Evolutionary conservation across 768 basidiomycete genomes (phyloP), one percentile per base, ranked within the genome.

Genomic region (Mycena rosella): DNA sequence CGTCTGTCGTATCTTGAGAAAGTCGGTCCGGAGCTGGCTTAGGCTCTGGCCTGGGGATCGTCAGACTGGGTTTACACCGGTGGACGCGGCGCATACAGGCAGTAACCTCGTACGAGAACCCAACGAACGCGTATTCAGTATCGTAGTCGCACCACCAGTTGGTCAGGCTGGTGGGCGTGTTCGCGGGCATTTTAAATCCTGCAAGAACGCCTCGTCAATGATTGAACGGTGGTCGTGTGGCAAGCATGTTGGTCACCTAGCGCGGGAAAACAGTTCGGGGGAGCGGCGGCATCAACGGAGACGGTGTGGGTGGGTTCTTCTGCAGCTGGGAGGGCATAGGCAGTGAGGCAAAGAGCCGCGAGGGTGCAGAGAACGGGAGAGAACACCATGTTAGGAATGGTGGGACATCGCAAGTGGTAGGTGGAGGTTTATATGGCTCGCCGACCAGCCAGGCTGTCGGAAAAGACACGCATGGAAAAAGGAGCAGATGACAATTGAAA

Each of bases 81-180:
- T 29, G 32, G 15, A 74, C 18, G 38, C 52, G 26, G 11, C 30
- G 77, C 87, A 54, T 70, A 90, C 91, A 92, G 14, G 79, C 82
- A 45, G 88, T 86, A 26, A 93, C 83, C 72, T 91, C 91, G 70
- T 94, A 94, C 75, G 90, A 90, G 77, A 94, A 90, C 0, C 91
- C 92, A 55, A 93, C 78, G 74, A 94, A 94, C 0, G 86, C 92
- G 71, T 92, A 93, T 74, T 94, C 92, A 0, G 85, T 87, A 60
- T 79, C 77, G 40, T 79, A 74, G 61, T 85, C 75, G 74, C 92
- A 94, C 92, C 91, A 90, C 89, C 89, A 90, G 57, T 81, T 80
- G 13, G 78, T 77, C 38, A 82, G 62, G 2, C 84, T 84, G 1
- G 75, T 62, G 0, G 90, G 90, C 11, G 85, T 74, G 2, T 73